Evolutionary conservation across 140 eudicot genomes (phyloP), one percentile per base, ranked within the genome.

Genomic region (Senecio squalidus): DNA sequence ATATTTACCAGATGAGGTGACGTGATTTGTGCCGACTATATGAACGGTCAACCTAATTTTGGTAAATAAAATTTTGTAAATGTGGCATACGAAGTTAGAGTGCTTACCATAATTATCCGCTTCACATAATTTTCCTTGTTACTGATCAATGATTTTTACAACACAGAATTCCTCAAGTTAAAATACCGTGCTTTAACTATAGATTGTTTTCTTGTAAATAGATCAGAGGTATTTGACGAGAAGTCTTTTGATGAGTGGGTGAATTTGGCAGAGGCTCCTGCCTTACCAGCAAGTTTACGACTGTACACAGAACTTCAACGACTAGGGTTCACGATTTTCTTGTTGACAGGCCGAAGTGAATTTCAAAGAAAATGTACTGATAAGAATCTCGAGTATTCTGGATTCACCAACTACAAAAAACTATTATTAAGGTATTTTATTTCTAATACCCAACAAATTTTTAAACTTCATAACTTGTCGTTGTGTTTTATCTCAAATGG

Each of bases 261-360:
- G 41, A 76, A 68, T 33, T 33, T 39, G 61, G 83, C 85, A 18
- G 78, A 78, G 74, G 95, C 91, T 10, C 95, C 95, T 50, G 96
- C 88, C 41, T 33, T 90, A 50, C 74, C 85, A 5, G 86, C 95
- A 65, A 90, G 95, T 77, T 76, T 90, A 48, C 76, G 83, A 64
- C 57, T 86, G 63, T 90, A 86, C 83, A 74, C 68, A 25, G 82
- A 83, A 71, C 85, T 90, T 47, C 77, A 76, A 67, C 43, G 74
- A 41, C 70, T 83, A 15, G 94, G 94, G 6, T 77, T 86, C 65
- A 83, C 63, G 28, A 78, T 83, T 46, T 44, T 86, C 67, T 64
- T 90, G 39, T 67, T 90, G 68, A 90, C 98, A 5, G 98, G 98
- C 27, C 78, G 95, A 36, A 48, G 55, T 58, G 97, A 85, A 73